phyloP scores from a whole-genome alignment of 2,329 filamentous ascomycete species.

The Corniculantispora saksenae region DNA sequence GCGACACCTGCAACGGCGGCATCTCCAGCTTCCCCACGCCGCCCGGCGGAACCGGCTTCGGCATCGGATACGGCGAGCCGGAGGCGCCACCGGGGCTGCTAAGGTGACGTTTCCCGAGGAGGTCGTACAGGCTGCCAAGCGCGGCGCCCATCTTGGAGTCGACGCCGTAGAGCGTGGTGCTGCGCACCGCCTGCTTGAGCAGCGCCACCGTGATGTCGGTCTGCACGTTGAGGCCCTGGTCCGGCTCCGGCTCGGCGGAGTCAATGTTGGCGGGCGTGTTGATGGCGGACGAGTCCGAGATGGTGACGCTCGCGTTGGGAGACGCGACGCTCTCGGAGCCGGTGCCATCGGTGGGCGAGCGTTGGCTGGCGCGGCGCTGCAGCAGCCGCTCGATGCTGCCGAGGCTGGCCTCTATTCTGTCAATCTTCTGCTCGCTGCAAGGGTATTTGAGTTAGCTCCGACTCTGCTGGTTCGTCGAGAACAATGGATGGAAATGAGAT shows the following conservation, averaged over 20 bases:
- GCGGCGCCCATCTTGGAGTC: constrained; percentile 55
- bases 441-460: not conserved
- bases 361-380: constrained; percentile 34
- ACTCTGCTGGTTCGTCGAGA: not conserved
- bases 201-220: constrained; percentile 56
- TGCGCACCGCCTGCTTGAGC: constrained; percentile 52
- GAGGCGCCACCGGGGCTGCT: not conserved
- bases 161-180: constrained; percentile 46
- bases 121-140: constrained; percentile 52
- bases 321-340: not conserved
- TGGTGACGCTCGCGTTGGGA: constrained; percentile 16
- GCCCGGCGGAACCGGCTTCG: constrained; percentile 47
- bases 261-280: constrained; percentile 19
- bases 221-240: constrained; percentile 50
- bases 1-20: constrained; percentile 53
- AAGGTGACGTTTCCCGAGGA: constrained; percentile 51
- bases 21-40: constrained; percentile 52
- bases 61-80: constrained; percentile 47
- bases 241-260: constrained; percentile 22
- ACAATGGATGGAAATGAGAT: not conserved
- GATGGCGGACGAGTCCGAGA: constrained; percentile 16
- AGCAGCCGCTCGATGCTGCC: constrained; percentile 47
- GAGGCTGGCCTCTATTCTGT: constrained; percentile 47
- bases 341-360: constrained; percentile 45
- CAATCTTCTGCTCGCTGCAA: constrained; percentile 55